phyloP scores from a whole-genome alignment of 1,284 basidiomycete genomes.

The Caloboletus inedulis region DNA sequence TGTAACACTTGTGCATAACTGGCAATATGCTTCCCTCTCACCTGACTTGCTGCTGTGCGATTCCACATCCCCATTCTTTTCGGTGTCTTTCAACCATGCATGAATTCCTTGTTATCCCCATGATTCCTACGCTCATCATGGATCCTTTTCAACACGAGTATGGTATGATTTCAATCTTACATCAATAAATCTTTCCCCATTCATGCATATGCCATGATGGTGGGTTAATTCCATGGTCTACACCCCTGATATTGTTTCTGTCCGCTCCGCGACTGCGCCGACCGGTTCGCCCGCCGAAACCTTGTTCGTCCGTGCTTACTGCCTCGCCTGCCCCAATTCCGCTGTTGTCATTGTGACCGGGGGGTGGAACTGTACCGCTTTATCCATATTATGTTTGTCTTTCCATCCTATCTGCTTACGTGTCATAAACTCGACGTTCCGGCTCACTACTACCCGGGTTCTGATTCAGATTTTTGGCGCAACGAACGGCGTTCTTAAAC shows the following conservation, averaged over 20 bases:
- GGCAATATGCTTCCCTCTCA: constrained; percentile 5
- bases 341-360: background rate
- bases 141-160: constrained; percentile 6
- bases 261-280: background rate
- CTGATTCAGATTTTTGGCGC: constrained; percentile 4
- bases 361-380: background rate
- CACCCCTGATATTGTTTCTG: background rate
- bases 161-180: constrained; percentile 1
- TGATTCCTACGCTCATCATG: constrained; percentile 21
- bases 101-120: constrained; percentile 17
- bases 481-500: constrained; percentile 5
- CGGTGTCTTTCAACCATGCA: constrained; percentile 7
- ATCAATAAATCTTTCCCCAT: constrained; percentile 18
- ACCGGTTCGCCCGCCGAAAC: background rate
- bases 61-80: background rate
- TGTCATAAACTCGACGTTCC: background rate
- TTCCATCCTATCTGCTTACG: background rate
- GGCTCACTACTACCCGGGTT: constrained; percentile 1
- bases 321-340: background rate
- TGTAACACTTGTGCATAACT: background rate
- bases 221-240: background rate
- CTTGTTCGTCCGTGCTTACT: background rate
- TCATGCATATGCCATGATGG: constrained; percentile 2
- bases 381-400: background rate
- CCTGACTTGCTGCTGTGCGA: too few relatives aligned